Evolutionary conservation across 805 yeast genomes (phyloP), one percentile per base, ranked within the genome.

Genomic region (Grigorovia jiainica): DNA sequence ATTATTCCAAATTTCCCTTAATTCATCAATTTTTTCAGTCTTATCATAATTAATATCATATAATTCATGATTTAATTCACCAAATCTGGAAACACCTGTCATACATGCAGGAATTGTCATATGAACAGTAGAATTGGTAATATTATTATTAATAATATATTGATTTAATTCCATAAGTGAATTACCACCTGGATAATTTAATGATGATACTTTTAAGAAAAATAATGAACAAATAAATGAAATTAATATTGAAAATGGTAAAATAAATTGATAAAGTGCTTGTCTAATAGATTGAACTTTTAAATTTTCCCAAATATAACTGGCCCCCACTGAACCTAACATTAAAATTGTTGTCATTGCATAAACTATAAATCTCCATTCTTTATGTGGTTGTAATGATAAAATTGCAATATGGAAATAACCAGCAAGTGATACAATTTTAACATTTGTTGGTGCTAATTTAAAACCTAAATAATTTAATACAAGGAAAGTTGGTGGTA

Each of bases 371-470:
- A 90, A 90, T 51, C 97, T 73, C 95, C 95, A 86, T 66, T 90
- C 97, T 58, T 90, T 90, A 53, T 90, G 97, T 3, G 92, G 87
- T 60, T 84, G 92, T 40, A 80, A 58, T 0, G 96, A 87, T 72
- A 87, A 71, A 5, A 76, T 52, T 1, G 66, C 46, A n/a, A 87
- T 69, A 54, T 67, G 89, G 13, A 74, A 39, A 1, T 79, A 34
- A 0, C 82, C 64, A 1, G 86, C 66, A 15, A 73, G 45, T 1
- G 74, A 67, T 21, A 79, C 54, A 5, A 78, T 61, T 33, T 73
- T 70, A 30, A 76, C 51, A 17, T 53, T 54, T 13, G 57, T 55
- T 20, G 65, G 61, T 38, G 62, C 68, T 29, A 58, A 56, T 42
- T 57, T 60, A 36, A 61, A 56, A 4, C 72, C 76, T 11, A 64